Percentiles rank a stretch among this genome's conserved stretches.
phyloP scores from a whole-genome alignment of 768 basidiomycete genomes.

The Cystobasidium onofrii region DNA sequence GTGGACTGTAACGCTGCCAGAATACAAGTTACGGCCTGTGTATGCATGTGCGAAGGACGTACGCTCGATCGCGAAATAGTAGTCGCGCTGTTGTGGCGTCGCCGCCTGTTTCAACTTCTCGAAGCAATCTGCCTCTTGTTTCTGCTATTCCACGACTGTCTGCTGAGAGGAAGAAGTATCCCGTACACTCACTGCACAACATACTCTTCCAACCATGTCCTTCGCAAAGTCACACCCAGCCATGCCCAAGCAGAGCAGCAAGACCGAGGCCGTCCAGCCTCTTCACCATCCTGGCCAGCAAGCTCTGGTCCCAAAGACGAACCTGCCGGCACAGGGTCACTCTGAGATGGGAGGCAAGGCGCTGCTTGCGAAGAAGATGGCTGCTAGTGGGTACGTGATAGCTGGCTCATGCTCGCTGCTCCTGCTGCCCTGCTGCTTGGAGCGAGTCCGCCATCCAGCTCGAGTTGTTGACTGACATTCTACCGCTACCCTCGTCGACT shows the following conservation, averaged over 20 bases:
- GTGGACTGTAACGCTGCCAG: too few species aligned
- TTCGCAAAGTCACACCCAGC: neutral
- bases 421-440: neutral
- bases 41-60: too few species aligned
- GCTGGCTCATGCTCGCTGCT: slow-evolving; percentile 1
- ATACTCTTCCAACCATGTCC: neutral
- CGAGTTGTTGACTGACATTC: slow-evolving; percentile 24
- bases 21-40: too few species aligned
- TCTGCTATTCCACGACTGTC: too few species aligned
- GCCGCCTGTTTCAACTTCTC: too few species aligned
- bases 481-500: neutral
- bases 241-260: neutral
- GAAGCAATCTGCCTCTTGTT: too few species aligned
- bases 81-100: too few species aligned
- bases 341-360: slow-evolving; percentile 64
- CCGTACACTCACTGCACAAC: too few species aligned
- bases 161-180: too few species aligned
- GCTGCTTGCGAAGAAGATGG: slow-evolving; percentile 84
- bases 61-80: too few species aligned
- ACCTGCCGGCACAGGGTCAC: slow-evolving; percentile 52
- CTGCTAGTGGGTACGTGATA: slow-evolving; percentile 66
- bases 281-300: slow-evolving; percentile 77
- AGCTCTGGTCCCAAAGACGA: slow-evolving; percentile 62
- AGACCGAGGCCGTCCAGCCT: slow-evolving; percentile 53
- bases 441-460: neutral